Percentiles rank a stretch among this genome's conserved stretches.
phyloP scores from a whole-genome alignment of 192 early-diverging fungal species.

The Dispira simplex region DNA sequence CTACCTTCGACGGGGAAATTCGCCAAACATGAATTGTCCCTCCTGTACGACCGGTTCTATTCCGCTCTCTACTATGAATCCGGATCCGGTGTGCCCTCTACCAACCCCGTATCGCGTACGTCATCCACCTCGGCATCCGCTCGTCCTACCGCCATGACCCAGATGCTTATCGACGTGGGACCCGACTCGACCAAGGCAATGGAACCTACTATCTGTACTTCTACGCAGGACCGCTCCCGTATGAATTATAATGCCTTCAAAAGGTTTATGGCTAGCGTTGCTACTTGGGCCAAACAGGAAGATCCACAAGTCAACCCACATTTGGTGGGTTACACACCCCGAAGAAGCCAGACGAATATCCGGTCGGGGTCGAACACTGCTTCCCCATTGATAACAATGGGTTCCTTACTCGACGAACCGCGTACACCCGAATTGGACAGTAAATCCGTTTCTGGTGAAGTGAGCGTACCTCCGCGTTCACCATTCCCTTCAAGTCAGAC shows the following conservation, averaged over 20 bases:
- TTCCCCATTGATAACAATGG: too few species aligned
- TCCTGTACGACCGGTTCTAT: conserved; percentile 81
- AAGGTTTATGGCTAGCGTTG: conserved; percentile 56
- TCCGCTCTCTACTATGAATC: conserved; percentile 51
- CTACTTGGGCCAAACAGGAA: conserved; percentile 42
- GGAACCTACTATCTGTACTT: conserved; percentile 4
- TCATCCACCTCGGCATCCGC: conserved; percentile 15
- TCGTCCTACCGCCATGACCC: background rate
- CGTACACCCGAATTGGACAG: too few species aligned
- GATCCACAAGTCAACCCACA: conserved; percentile 16
- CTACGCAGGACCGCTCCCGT: conserved; percentile 23
- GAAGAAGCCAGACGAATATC: background rate
- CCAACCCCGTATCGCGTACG: too few species aligned
- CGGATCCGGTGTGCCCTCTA: too few species aligned
- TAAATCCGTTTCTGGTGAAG: too few species aligned
- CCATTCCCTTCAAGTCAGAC: too few species aligned
- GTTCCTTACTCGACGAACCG: too few species aligned
- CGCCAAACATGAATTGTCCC: conserved; percentile 67
- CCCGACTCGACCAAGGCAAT: background rate
- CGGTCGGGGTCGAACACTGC: too few species aligned
- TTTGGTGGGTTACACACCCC: background rate
- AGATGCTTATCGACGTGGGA: background rate
- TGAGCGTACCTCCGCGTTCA: too few species aligned
- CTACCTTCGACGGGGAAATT: conserved; percentile 60
- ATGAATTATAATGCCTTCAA: conserved; percentile 57